Percentiles rank a stretch among this genome's conserved stretches.
These are phyloP conservation scores for Arabidopsis arenosa DNA, from an alignment of 345 rosid genomes.

Conservation along the genomic window DNA sequence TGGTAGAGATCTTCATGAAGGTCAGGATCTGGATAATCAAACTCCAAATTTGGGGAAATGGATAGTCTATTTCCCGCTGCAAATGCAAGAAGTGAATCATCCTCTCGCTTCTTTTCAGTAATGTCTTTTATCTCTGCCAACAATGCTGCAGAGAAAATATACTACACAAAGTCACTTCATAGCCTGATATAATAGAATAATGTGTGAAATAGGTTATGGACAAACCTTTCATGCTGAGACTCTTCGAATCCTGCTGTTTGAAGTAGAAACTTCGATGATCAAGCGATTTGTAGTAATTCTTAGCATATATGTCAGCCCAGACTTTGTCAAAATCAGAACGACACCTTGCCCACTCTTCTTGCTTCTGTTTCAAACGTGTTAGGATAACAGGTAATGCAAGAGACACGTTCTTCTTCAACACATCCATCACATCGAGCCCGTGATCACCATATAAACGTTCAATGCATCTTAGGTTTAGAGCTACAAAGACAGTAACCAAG, in stretches of 20 bases:
- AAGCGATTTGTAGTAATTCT: constrained; percentile 88
- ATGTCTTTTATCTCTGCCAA: constrained; percentile 83
- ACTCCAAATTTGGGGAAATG: constrained; percentile 67
- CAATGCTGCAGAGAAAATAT: constrained; percentile 56
- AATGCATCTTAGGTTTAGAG: constrained; percentile 82
- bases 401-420: constrained; percentile 74
- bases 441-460: constrained; percentile 92
- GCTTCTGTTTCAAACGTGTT: constrained; percentile 93
- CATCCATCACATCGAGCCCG: constrained; percentile 93
- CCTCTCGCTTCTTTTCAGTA: constrained; percentile 71
- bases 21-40: constrained; percentile 68
- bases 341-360: constrained; percentile 94
- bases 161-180: constrained; percentile 6
- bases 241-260: constrained; percentile 95
- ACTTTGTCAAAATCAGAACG: constrained; percentile 89
- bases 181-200: not conserved
- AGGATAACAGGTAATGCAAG: constrained; percentile 82
- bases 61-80: constrained; percentile 76
- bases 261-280: constrained; percentile 96
- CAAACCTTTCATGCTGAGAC: constrained; percentile 80
- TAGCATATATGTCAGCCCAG: constrained; percentile 94
- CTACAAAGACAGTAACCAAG: constrained; percentile 53
- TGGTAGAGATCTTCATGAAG: constrained; percentile 88
- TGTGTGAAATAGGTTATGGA: not conserved
- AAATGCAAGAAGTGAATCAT: constrained; percentile 73